Conservation (phyloP, 257 asterid species). For the Salvia hispanica region DNA sequence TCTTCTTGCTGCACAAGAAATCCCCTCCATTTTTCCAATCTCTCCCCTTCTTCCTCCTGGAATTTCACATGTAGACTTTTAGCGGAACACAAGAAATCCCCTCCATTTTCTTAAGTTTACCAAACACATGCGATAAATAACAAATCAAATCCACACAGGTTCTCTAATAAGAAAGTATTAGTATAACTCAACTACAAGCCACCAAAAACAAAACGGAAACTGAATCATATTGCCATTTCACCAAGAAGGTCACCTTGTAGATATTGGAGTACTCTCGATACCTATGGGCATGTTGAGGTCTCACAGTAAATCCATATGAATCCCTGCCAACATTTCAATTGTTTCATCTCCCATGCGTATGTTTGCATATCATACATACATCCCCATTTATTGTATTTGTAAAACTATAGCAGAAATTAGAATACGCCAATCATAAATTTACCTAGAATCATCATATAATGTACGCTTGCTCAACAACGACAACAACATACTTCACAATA, state of each 20-base stretch:
- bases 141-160: not conserved
- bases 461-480: constrained; percentile 97
- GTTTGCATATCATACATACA: not conserved
- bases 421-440: constrained; percentile 6
- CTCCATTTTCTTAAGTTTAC: constrained; percentile 13
- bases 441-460: constrained; percentile 90
- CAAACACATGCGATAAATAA: not conserved
- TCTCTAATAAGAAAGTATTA: not conserved
- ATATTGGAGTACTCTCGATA: constrained; percentile 73
- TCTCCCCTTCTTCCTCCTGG: constrained; percentile 92
- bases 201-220: constrained; percentile 12
- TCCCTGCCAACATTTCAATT: constrained; percentile 63
- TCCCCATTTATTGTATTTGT: constrained; percentile 15
- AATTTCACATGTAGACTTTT: constrained; percentile 24
- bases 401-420: constrained; percentile 7
- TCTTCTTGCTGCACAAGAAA: constrained; percentile 69
- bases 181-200: not conserved
- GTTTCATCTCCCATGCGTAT: not conserved
- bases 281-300: constrained; percentile 84
- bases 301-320: constrained; percentile 95
- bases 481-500: constrained; percentile 81
- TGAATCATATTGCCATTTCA: constrained; percentile 4
- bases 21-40: constrained; percentile 70
- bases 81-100: constrained; percentile 2
- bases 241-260: constrained; percentile 62